Base-by-base conservation (phyloP, 2,329 filamentous ascomycete genomes). In the Cladosporium austrohemisphaericum region DNA sequence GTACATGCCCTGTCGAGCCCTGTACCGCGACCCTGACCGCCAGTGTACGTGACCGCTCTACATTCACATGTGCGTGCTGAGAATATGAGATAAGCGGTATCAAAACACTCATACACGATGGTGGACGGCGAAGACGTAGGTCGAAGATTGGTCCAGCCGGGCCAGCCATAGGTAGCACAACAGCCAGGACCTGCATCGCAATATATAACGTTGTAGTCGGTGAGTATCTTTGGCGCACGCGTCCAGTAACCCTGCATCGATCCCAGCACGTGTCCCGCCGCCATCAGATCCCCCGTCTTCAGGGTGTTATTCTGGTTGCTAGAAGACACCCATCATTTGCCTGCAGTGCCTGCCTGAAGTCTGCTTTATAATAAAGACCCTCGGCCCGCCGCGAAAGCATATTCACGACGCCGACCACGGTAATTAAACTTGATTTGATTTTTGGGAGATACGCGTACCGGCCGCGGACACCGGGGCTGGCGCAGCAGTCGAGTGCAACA, bases 381-480 rank as follows among this genome's bases (percentile, higher is more conserved):
- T 10, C 33, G 33, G 33, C 33, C 33, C 33, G 33, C 33, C 33
- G 33, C 33, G 33, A 36, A 36, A 36, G 33, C 16, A 19, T 36
- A 16, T 36, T 13, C 29, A 13, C 11, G 29, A 31, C 14, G 5
- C 33, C n/a, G n/a, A n/a, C n/a, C n/a, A n/a, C n/a, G 33, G 14
- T 5, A 16, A 32, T 20, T 32, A 46, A 46, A 46, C 37, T 46
- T 46, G 43, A 46, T 46, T 46, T 46, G 43, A 36, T 32, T 36
- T 36, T 11, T 20, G 19, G n/a, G n/a, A n/a, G n/a, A n/a, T n/a
- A 36, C 33, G 33, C 33, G 16, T 20, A 19, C 16, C 28, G 38
- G 22, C 44, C 44, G 44, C 44, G 44, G 44, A 37, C 44, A 28
- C 44, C 44, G 44, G n/a, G n/a, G 29, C 32, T 18, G 13, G 14